Percentiles rank a stretch among this genome's conserved stretches.
These are phyloP conservation scores for Fusarium scirpi DNA, from an alignment of 2,329 filamentous ascomycete genomes.

Conservation along the genomic window DNA sequence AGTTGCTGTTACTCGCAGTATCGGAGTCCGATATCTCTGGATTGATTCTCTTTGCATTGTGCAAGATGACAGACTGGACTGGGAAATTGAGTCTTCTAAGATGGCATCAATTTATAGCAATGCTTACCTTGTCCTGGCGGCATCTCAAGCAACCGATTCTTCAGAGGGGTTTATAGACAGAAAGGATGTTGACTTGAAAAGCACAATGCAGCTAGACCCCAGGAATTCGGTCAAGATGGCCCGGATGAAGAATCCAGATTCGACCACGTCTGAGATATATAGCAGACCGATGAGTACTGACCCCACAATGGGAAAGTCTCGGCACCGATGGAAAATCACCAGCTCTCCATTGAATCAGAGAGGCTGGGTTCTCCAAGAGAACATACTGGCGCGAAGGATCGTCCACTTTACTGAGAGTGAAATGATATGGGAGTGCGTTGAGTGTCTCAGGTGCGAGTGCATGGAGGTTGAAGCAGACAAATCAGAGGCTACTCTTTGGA, in stretches of 20 bases:
- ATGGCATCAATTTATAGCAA: not conserved
- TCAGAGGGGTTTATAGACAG: not conserved
- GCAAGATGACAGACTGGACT: not conserved
- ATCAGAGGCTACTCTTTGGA: not conserved
- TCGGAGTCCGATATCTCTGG: not conserved
- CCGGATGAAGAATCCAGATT: accelerated
- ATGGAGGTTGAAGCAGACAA: not conserved
- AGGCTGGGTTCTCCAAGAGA: not conserved
- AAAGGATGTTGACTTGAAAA: not conserved
- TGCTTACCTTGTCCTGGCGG: not conserved
- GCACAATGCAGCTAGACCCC: not conserved
- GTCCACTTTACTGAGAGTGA: not conserved
- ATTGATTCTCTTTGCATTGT: not conserved
- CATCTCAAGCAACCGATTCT: not conserved
- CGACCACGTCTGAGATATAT: not conserved
- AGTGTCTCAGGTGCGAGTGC: not conserved
- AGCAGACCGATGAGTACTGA: not conserved
- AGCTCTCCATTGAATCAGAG: not conserved
- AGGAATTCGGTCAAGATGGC: not conserved
- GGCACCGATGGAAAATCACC: not conserved
- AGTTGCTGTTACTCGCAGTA: not conserved
- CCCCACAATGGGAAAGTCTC: not conserved
- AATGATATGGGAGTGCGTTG: not conserved
- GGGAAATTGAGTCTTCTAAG: not conserved
- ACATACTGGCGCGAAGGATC: not conserved